Conservation (phyloP, 495 filamentous ascomycete genomes). For the Venustampulla echinocandica region DNA sequence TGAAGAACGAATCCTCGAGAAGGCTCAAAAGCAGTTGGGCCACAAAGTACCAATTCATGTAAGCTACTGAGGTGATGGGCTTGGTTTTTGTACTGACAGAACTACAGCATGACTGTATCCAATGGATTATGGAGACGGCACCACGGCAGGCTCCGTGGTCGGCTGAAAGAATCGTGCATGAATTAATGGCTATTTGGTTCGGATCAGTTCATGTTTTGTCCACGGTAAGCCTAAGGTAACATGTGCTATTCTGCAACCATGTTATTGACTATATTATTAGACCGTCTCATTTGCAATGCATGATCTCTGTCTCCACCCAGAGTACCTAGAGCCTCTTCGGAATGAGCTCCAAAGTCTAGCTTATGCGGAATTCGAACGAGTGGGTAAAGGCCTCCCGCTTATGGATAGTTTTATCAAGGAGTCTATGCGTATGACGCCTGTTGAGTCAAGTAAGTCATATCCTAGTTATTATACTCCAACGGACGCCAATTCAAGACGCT, state of each 20-base stretch:
- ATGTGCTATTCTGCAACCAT: slow-evolving; percentile 21
- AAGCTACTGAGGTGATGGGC: too few relatives aligned
- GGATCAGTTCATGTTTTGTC: neutral
- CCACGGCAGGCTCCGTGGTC: slow-evolving; percentile 17
- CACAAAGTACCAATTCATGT: neutral
- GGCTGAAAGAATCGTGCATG: neutral
- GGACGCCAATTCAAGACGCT: neutral
- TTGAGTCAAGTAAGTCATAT: slow-evolving; percentile 15
- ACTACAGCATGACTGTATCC: slow-evolving; percentile 22
- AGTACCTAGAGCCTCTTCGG: slow-evolving; percentile 23
- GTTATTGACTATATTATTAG: slow-evolving; percentile 22
- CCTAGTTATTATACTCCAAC: neutral
- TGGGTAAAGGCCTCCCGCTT: slow-evolving; percentile 15
- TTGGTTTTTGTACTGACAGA: too few relatives aligned
- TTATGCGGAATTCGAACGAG: slow-evolving; percentile 9
- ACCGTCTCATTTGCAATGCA: slow-evolving; percentile 25
- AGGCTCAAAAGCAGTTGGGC: neutral
- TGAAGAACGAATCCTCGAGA: neutral
- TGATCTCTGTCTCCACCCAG: slow-evolving; percentile 27
- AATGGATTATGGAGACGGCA: slow-evolving; percentile 30
- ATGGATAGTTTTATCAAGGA: slow-evolving; percentile 34
- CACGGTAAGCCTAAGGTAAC: neutral
- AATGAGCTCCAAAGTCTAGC: neutral
- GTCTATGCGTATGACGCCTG: slow-evolving; percentile 26
- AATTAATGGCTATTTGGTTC: slow-evolving; percentile 1